Conservation (phyloP, 345 rosid genomes). For the Sisymbrium irio region DNA sequence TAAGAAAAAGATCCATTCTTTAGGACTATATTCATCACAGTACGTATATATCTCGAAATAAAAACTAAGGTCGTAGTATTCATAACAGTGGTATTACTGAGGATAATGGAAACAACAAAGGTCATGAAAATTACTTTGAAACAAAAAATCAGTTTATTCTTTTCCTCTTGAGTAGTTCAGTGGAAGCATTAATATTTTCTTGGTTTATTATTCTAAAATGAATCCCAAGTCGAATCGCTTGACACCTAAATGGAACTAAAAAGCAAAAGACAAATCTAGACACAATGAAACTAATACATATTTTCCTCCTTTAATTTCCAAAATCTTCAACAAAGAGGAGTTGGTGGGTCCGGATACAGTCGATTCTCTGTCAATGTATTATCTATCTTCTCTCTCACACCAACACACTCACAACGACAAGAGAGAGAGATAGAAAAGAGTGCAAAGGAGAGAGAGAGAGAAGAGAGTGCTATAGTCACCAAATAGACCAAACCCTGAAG, state of each 20-base stretch:
- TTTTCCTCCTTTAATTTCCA: neutral
- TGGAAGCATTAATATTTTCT: neutral
- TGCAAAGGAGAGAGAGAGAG: neutral
- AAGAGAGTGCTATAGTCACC: constrained; percentile 15
- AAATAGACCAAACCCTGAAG: constrained; percentile 35
- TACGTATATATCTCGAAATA: no score
- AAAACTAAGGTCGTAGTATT: no score
- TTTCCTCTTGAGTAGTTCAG: neutral
- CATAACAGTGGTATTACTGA: neutral
- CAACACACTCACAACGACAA: constrained; percentile 32
- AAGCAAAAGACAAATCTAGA: constrained; percentile 37
- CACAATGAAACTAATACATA: neutral
- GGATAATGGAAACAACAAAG: neutral
- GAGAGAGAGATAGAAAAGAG: neutral
- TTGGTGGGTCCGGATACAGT: constrained; percentile 31
- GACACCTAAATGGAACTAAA: constrained; percentile 24
- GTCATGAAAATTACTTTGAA: neutral
- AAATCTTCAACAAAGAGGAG: constrained; percentile 19
- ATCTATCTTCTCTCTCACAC: constrained; percentile 33
- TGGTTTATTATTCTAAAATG: neutral
- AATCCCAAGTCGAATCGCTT: constrained; percentile 18
- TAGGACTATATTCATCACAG: neutral
- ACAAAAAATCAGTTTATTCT: neutral
- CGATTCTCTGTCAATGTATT: constrained; percentile 35
- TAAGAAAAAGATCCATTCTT: neutral